Evolutionary conservation across 2,329 filamentous ascomycete species (phyloP).

Genomic region (Sporothrix mexicana): DNA sequence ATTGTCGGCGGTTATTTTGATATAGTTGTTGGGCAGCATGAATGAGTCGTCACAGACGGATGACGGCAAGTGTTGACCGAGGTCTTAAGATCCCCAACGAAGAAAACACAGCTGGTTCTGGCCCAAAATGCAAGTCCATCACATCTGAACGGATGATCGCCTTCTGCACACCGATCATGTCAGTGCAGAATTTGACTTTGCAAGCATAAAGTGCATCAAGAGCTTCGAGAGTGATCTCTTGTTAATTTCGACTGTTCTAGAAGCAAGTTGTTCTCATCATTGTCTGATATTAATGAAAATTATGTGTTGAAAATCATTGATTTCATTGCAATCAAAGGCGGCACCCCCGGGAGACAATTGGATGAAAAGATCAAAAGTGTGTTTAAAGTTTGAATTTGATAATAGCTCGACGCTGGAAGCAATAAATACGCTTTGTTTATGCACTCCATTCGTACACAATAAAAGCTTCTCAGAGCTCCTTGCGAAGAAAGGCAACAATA

Average conservation of each 20-base stretch:
- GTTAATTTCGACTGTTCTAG: not conserved
- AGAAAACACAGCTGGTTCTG: not conserved
- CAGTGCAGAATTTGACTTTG: not conserved
- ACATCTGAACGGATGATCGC: not conserved
- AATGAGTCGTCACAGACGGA: not conserved
- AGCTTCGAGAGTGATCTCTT: not conserved
- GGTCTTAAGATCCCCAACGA: conserved; percentile 3
- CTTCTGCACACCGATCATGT: not conserved
- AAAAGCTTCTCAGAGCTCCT: too few relatives aligned
- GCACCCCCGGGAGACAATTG: too few relatives aligned
- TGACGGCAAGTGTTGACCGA: not conserved
- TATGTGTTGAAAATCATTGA: too few relatives aligned
- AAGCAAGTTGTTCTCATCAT: not conserved
- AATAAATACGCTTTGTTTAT: too few relatives aligned
- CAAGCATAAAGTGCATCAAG: not conserved
- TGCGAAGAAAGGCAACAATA: too few relatives aligned
- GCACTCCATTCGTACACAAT: too few relatives aligned
- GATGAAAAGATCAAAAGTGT: too few relatives aligned
- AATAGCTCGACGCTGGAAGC: too few relatives aligned
- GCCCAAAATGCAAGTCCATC: not conserved
- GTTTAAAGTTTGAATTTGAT: too few relatives aligned
- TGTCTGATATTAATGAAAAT: not conserved
- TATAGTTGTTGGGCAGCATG: too few relatives aligned
- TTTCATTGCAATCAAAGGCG: too few relatives aligned
- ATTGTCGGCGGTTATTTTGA: not conserved